Evolutionary conservation across 331 rosid species (phyloP).

Genomic region (Pyrus hybrid): DNA sequence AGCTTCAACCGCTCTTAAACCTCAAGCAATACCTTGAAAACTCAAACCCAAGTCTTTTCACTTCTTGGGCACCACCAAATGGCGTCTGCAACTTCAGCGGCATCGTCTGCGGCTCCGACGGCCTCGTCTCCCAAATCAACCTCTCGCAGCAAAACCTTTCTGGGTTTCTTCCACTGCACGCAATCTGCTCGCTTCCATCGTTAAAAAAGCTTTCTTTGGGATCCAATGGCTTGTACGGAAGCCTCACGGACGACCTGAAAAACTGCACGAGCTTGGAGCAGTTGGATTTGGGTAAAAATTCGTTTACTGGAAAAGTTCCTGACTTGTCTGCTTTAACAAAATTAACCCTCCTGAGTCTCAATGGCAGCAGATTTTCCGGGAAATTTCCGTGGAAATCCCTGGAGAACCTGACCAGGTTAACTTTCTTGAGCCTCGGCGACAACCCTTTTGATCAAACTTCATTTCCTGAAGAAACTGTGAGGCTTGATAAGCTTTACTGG

Average conservation of each 20-base stretch:
- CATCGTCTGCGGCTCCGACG: slow-evolving; percentile 43
- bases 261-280: too few relatives aligned
- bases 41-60: slow-evolving; percentile 30
- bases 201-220: slow-evolving; percentile 32
- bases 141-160: slow-evolving; percentile 28
- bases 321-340: slow-evolving; percentile 51
- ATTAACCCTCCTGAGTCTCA: slow-evolving; percentile 48
- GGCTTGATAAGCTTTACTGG: slow-evolving; percentile 65
- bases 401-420: slow-evolving; percentile 42
- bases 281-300: too few relatives aligned
- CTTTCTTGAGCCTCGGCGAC: slow-evolving; percentile 76
- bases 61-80: slow-evolving; percentile 41
- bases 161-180: slow-evolving; percentile 56
- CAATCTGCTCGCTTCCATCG: slow-evolving; percentile 47
- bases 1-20: slow-evolving; percentile 40
- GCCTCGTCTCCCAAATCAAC: slow-evolving; percentile 54
- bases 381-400: slow-evolving; percentile 86
- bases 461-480: slow-evolving; percentile 53
- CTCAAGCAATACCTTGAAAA: slow-evolving; percentile 43
- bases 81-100: slow-evolving; percentile 53
- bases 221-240: too few relatives aligned
- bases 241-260: too few relatives aligned
- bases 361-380: slow-evolving; percentile 59
- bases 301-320: slow-evolving; percentile 31
- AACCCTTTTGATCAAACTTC: slow-evolving; percentile 33